These are phyloP conservation scores for Fusarium chaquense DNA, from an alignment of 2,329 filamentous ascomycete species.

Conservation along the genomic window DNA sequence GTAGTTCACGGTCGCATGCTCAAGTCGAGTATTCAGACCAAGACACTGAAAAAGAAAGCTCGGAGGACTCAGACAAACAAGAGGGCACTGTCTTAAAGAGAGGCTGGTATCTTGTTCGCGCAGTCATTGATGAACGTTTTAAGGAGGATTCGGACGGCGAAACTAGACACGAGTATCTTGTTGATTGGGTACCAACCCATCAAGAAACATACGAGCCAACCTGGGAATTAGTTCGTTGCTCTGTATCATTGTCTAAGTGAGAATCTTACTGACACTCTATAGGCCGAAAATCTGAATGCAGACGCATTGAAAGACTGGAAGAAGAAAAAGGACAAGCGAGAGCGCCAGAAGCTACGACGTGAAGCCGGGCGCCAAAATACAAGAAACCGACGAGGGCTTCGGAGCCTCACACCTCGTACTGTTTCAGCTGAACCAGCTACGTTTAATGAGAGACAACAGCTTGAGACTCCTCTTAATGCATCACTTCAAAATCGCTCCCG, in stretches of 20 bases:
- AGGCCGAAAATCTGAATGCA: conserved; percentile 32
- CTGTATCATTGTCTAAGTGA: conserved; percentile 1
- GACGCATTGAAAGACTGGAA: conserved; percentile 51
- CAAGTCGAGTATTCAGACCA: background rate
- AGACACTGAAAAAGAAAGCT: background rate
- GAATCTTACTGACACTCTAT: background rate
- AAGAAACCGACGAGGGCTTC: conserved; percentile 11
- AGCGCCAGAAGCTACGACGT: background rate
- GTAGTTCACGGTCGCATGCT: background rate
- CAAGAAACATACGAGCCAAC: conserved; percentile 51
- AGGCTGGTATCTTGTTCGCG: conserved; percentile 52
- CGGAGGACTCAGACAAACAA: background rate
- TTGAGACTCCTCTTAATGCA: conserved; percentile 30
- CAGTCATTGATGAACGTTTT: conserved; percentile 52
- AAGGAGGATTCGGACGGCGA: conserved; percentile 17
- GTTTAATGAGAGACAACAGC: conserved; percentile 39
- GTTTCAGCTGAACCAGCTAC: conserved; percentile 2
- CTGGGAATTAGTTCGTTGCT: conserved; percentile 49
- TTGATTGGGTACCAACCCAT: conserved; percentile 55
- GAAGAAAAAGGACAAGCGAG: conserved; percentile 16
- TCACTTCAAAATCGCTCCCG: conserved; percentile 24
- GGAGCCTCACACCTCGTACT: conserved; percentile 10
- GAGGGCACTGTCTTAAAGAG: background rate
- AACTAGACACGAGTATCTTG: conserved; percentile 51
- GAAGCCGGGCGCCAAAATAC: conserved; percentile 12